Conservation (phyloP, 257 asterid species). For the Solanum gandarillasii region DNA sequence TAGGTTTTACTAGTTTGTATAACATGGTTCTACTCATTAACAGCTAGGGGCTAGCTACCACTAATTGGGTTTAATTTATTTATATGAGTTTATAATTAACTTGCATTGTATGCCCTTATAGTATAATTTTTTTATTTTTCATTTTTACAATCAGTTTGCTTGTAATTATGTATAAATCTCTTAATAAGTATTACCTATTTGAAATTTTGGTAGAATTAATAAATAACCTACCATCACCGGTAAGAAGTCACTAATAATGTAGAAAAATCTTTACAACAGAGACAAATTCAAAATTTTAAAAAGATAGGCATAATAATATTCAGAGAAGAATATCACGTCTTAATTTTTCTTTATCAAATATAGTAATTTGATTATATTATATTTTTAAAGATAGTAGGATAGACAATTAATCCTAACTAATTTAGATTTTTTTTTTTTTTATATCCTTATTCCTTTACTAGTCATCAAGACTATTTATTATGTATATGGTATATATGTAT, state of each 20-base stretch:
- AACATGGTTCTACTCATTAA: background rate
- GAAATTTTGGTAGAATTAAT: background rate
- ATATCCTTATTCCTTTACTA: too few species aligned
- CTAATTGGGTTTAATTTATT: background rate
- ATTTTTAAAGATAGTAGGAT: background rate
- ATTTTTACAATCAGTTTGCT: background rate
- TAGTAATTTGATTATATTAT: background rate
- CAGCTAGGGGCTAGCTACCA: background rate
- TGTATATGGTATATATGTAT: background rate
- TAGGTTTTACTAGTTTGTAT: background rate
- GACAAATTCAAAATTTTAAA: background rate
- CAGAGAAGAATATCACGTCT: background rate
- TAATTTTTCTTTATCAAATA: too few species aligned
- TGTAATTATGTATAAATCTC: background rate
- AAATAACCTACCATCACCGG: background rate
- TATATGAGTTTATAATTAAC: background rate
- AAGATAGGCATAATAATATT: background rate
- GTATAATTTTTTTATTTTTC: background rate
- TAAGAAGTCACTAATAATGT: background rate
- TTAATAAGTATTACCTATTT: background rate
- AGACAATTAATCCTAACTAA: too few species aligned
- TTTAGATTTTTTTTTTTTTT: too few species aligned
- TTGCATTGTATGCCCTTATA: background rate
- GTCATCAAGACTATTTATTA: background rate
- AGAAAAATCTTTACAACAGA: background rate